A percentile compares a stretch with the other conserved stretches of the same genome.
These are phyloP conservation scores for Clonostachys solani DNA, from an alignment of 2,329 filamentous ascomycete genomes.

Conservation along the genomic window DNA sequence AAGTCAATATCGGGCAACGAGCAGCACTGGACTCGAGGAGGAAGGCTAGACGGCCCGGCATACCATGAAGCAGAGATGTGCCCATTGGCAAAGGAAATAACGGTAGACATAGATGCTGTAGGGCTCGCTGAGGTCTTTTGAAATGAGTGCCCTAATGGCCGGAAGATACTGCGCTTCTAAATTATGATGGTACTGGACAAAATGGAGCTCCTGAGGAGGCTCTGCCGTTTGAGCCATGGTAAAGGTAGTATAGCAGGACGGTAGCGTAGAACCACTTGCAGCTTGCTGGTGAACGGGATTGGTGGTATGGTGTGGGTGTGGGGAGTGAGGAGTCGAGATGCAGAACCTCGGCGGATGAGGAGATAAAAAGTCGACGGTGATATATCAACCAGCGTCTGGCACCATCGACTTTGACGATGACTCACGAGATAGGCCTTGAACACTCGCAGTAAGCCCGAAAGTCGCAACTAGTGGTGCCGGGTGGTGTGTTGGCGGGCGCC, in stretches of 20 bases:
- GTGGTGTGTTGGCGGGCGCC: no score
- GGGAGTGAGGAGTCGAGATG: no score
- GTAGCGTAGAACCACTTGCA: not conserved
- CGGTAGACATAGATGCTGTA: conserved; percentile 99
- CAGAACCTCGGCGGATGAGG: no score
- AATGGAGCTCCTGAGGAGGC: conserved; percentile 45
- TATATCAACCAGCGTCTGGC: no score
- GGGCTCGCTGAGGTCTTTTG: conserved; percentile 92
- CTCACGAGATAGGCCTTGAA: no score
- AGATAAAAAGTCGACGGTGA: no score
- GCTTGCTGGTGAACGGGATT: no score
- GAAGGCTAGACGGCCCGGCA: conserved; percentile 2
- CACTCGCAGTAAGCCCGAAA: no score
- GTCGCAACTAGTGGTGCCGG: no score
- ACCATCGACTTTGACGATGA: no score
- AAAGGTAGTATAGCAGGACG: conserved; percentile 15
- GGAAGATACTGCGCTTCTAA: conserved; percentile 67
- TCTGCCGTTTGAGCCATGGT: conserved; percentile 21
- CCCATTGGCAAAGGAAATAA: conserved; percentile 98
- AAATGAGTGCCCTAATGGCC: conserved; percentile 87
- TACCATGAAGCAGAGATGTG: conserved; percentile 94
- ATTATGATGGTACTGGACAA: conserved; percentile 58
- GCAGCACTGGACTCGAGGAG: not conserved
- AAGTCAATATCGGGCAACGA: not conserved
- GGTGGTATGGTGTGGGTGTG: no score